Base-by-base conservation (phyloP, 768 basidiomycete species). In the Rhodotorula sphaerocarpa region DNA sequence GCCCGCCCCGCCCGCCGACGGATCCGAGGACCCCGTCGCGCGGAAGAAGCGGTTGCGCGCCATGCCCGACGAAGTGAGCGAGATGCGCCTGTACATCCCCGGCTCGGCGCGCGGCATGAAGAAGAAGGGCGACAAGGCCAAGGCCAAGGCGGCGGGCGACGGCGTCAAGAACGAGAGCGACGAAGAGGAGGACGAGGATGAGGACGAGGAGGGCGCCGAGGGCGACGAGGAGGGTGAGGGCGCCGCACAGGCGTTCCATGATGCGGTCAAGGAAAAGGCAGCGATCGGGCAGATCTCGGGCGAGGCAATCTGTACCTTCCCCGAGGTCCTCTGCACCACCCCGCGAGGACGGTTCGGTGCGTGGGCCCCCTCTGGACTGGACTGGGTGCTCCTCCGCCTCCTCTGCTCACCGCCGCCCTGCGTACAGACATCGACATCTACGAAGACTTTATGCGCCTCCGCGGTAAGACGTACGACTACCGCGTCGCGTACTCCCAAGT, bases 391-490 rank as follows among this genome's bases (percentile, higher is more conserved):
- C 10, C 30, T 18, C 18, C 12, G 12, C 14, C 43, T 21, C 9
- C 16, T 5, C 10, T 39, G 9, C 25, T 34, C 7, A 4, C 21
- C 43, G 1, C 34, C 90, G 57, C 95, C 5, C 36, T 15, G 15
- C 31, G 3, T 33, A 36, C 92, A 75, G 92, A 96, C 71, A 86
- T 99, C 77, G 95, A 97, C 77, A 90, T 99, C 87, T 96, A 89
- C 80, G 84, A 84, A 30, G 88, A 88, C 56, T 97, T 91, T 78
- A 75, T 99, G 73, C 85, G 95, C 46, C 78, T 97, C 36, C 86
- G 91, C n/a, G 95, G 95, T 55, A 95, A 96, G 77, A 96, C 92
- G 3, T 97, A 97, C 76, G 95, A 99, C 76, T 99, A 99, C 81
- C 91, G 96, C 77, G 89, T 99, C 61, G 80, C 88, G 28, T 95